Percentiles rank a stretch among this genome's conserved stretches.
Conservation (phyloP, 169 alveolate genomes). For the Plasmodium knowlesi region DNA sequence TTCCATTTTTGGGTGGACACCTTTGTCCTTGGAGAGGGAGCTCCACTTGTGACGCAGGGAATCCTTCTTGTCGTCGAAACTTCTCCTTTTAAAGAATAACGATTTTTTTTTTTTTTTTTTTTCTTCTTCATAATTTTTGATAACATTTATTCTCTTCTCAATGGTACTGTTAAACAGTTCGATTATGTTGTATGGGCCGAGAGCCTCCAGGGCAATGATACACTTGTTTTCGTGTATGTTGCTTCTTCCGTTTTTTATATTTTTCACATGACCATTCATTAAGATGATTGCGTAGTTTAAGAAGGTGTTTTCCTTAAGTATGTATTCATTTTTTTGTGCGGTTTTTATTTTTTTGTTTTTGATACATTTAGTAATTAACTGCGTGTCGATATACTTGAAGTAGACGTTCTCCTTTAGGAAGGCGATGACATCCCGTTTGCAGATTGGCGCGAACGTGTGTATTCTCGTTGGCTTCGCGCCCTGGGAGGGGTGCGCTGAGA, state of each 20-base stretch:
- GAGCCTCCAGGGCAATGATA: constrained; percentile 62
- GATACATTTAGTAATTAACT: constrained; percentile 21
- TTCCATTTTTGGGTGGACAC: background rate
- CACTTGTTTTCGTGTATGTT: constrained; percentile 2
- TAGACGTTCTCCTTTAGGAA: constrained; percentile 40
- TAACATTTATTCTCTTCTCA: constrained; percentile 50
- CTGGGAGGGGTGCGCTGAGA: background rate
- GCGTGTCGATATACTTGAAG: constrained; percentile 63
- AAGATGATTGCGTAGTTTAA: constrained; percentile 59
- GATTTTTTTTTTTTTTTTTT: constrained; percentile 66
- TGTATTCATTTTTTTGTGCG: constrained; percentile 11
- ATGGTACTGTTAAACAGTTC: constrained; percentile 61
- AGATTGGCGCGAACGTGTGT: background rate
- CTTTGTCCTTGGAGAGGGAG: background rate
- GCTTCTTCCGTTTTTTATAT: background rate
- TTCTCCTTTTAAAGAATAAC: background rate
- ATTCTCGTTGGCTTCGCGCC: background rate
- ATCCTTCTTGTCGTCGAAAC: background rate
- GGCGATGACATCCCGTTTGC: constrained; percentile 30
- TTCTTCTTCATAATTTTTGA: constrained; percentile 40
- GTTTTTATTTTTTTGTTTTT: constrained; percentile 28
- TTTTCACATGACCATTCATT: constrained; percentile 54
- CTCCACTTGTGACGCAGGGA: background rate
- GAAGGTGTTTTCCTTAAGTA: constrained; percentile 61
- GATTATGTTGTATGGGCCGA: constrained; percentile 67